Percentiles rank a stretch among this genome's conserved stretches.
phyloP scores from a whole-genome alignment of 2,329 filamentous ascomycete genomes.

The Colletotrichum sp. region DNA sequence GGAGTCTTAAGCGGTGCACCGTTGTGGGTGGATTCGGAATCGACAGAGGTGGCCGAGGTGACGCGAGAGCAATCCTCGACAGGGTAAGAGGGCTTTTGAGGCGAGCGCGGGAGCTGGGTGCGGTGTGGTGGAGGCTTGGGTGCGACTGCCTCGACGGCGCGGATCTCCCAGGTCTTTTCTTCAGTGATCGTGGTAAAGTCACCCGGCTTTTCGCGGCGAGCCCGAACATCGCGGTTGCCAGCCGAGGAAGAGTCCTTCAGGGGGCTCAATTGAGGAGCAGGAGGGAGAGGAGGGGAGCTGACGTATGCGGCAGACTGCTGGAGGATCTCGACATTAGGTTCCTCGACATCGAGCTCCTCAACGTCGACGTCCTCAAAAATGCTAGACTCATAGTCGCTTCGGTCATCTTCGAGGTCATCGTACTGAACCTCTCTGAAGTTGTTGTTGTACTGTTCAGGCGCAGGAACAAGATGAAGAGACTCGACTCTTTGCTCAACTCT shows the following conservation, averaged over 20 bases:
- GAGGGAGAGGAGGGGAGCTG: constrained; percentile 52
- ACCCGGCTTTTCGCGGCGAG: constrained; percentile 34
- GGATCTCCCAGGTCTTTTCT: constrained; percentile 51
- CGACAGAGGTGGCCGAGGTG: constrained; percentile 20
- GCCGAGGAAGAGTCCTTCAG: constrained; percentile 44
- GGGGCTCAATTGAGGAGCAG: constrained; percentile 54
- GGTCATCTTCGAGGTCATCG: constrained; percentile 27
- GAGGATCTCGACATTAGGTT: constrained; percentile 50
- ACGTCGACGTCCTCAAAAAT: constrained; percentile 49
- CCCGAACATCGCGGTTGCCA: constrained; percentile 44
- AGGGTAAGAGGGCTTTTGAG: constrained; percentile 27
- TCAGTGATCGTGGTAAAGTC: constrained; percentile 53
- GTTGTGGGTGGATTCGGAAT: constrained; percentile 28
- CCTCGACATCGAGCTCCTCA: constrained; percentile 46
- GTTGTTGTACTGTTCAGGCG: constrained; percentile 23
- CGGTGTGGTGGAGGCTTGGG: constrained; percentile 37
- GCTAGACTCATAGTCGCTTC: constrained; percentile 44
- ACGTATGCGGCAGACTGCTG: constrained; percentile 47
- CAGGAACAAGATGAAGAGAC: constrained; percentile 45
- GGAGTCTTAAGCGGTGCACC: constrained; percentile 25
- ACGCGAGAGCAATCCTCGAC: constrained; percentile 19
- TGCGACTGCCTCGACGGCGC: constrained; percentile 27
- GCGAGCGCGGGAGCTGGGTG: constrained; percentile 33
- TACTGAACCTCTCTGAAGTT: constrained; percentile 9
- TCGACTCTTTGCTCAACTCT: constrained; percentile 38